Percentiles rank a stretch among this genome's conserved stretches.
phyloP scores from a whole-genome alignment of 176 grass and related monocot genomes.

The Dactylis glomerata region DNA sequence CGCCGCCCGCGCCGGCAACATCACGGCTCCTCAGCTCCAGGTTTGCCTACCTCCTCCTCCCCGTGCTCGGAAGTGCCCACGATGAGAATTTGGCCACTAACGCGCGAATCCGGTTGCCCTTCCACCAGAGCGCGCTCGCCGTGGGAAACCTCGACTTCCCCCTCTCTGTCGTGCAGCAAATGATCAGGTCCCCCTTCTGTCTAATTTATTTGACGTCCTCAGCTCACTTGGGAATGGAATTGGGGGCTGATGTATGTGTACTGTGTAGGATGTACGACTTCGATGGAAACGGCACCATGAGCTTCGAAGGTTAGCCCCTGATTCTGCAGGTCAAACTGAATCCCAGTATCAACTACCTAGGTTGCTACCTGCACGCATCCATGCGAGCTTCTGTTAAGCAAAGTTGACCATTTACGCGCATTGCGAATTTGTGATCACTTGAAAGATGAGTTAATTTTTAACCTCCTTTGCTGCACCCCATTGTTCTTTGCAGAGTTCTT shows the following conservation, averaged over 20 bases:
- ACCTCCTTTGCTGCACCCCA: neutral
- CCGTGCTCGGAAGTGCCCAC: neutral
- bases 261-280: slow-evolving; percentile 86
- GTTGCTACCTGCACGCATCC: too few species aligned
- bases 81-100: neutral
- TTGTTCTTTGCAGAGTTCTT: slow-evolving; percentile 62
- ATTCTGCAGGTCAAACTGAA: neutral
- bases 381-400: neutral
- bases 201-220: slow-evolving; percentile 13
- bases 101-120: neutral
- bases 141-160: slow-evolving; percentile 71
- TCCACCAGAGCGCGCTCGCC: slow-evolving; percentile 58
- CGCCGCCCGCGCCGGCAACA: slow-evolving; percentile 53
- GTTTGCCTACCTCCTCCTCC: neutral
- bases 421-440: neutral
- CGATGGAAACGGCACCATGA: slow-evolving; percentile 81
- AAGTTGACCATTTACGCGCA: neutral
- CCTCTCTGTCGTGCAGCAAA: slow-evolving; percentile 77
- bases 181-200: slow-evolving; percentile 52
- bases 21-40: slow-evolving; percentile 67
- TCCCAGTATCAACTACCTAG: too few species aligned
- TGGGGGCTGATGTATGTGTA: neutral
- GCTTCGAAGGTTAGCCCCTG: slow-evolving; percentile 54
- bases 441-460: neutral
- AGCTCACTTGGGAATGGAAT: neutral